phyloP scores from a whole-genome alignment of 2,329 filamentous ascomycete genomes.

The Periconia macrospinosa region DNA sequence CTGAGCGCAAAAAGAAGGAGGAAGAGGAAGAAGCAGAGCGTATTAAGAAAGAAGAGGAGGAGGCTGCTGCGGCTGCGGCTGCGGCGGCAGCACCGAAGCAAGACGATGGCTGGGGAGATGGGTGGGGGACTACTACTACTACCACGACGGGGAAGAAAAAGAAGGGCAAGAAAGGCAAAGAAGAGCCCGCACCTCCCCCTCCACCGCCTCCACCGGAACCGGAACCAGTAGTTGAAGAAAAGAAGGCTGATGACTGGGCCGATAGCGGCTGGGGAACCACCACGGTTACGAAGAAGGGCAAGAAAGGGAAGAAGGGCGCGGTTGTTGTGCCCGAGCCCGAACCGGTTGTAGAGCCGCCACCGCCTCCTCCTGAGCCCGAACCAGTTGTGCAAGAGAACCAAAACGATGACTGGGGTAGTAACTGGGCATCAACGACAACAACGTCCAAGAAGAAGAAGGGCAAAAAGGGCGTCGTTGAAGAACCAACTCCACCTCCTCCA shows the following conservation, averaged over 20 bases:
- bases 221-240: conserved; percentile 26
- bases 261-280: too few species aligned
- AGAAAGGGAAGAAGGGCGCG: conserved; percentile 53
- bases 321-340: conserved; percentile 17
- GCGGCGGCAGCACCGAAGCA: conserved; percentile 27
- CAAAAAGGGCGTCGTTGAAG: conserved; percentile 49
- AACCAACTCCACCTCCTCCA: conserved; percentile 20
- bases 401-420: conserved; percentile 37
- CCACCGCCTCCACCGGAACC: conserved; percentile 29
- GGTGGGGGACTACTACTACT: conserved; percentile 33
- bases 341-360: conserved; percentile 15
- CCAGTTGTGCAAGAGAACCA: conserved; percentile 25
- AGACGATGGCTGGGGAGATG: conserved; percentile 40
- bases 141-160: conserved; percentile 29
- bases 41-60: conserved; percentile 31
- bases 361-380: conserved; percentile 32
- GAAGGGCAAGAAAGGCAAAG: conserved; percentile 34
- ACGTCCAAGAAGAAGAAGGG: conserved; percentile 42
- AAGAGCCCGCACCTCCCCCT: conserved; percentile 32
- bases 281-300: conserved; percentile 53
- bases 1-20: conserved; percentile 22
- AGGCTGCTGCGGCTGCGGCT: conserved; percentile 17
- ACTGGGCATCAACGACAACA: conserved; percentile 22
- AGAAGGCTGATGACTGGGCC: conserved; percentile 28
- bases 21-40: conserved; percentile 29